Conservation (phyloP, 1,139 yeast species). For the Lodderomyces oxycetoniae region DNA sequence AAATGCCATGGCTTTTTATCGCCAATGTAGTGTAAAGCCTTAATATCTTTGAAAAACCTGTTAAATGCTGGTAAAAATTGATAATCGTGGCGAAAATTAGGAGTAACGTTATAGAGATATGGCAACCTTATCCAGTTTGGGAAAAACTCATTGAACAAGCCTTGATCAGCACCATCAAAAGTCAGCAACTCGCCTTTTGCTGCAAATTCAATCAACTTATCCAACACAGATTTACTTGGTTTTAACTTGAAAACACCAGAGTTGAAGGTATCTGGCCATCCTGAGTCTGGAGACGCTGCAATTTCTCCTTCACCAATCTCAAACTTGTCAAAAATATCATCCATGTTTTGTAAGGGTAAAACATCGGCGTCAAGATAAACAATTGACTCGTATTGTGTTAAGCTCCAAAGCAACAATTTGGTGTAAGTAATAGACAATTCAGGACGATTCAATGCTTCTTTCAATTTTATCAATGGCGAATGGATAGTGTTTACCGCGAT, state of each 20-base stretch:
- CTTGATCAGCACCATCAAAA: constrained; percentile 36
- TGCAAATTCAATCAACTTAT: constrained; percentile 17
- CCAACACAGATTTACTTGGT: constrained; percentile 19
- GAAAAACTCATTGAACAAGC: constrained; percentile 29
- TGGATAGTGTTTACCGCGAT: constrained; percentile 21
- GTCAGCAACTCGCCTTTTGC: constrained; percentile 15
- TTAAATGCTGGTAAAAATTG: constrained; percentile 30
- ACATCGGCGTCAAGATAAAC: constrained; percentile 31
- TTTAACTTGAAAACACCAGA: constrained; percentile 29
- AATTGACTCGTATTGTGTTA: constrained; percentile 20
- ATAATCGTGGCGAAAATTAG: constrained; percentile 25
- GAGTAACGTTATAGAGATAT: constrained; percentile 29
- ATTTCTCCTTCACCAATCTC: constrained; percentile 16
- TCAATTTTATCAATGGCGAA: constrained; percentile 20
- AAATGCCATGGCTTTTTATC: constrained; percentile 28
- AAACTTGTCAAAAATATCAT: constrained; percentile 21
- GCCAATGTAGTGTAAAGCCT: constrained; percentile 29
- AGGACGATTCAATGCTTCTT: constrained; percentile 21
- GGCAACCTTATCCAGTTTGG: constrained; percentile 26
- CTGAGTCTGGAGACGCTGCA: constrained; percentile 31
- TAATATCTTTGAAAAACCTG: constrained; percentile 25
- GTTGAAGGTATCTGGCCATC: constrained; percentile 38
- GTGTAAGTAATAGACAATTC: constrained; percentile 28
- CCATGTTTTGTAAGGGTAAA: constrained; percentile 24
- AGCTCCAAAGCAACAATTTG: constrained; percentile 28